phyloP scores from a whole-genome alignment of 805 yeast species.

The Nakazawaea molendinolei region DNA sequence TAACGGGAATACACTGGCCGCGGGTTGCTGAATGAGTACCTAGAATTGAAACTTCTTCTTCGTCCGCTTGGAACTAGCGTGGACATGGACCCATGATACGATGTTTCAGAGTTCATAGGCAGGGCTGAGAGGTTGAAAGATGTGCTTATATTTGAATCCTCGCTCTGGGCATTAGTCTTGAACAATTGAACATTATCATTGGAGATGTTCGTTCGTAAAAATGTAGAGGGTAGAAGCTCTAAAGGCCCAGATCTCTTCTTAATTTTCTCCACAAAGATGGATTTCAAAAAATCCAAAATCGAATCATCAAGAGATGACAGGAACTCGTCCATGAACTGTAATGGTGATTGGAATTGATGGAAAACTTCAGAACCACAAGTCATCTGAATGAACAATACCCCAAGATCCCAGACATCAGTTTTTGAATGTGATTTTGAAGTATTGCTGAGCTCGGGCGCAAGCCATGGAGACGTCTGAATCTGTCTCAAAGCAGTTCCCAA shows the following conservation, averaged over 20 bases:
- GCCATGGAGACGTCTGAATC: constrained; percentile 43
- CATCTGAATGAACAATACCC: constrained; percentile 66
- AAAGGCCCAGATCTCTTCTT: constrained; percentile 76
- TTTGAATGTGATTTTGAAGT: constrained; percentile 56
- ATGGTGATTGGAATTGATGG: constrained; percentile 51
- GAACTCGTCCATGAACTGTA: constrained; percentile 49
- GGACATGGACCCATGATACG: constrained; percentile 12
- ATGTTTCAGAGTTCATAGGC: constrained; percentile 2
- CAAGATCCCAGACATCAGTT: constrained; percentile 92
- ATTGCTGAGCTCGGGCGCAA: constrained; percentile 66
- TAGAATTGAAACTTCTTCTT: constrained; percentile 35
- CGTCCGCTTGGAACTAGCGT: constrained; percentile 21
- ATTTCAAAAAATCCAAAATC: constrained; percentile 57
- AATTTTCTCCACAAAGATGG: constrained; percentile 58
- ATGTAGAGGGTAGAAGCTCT: constrained; percentile 78
- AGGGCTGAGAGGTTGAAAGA: not conserved
- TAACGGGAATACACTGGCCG: constrained; percentile 54
- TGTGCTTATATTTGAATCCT: not conserved
- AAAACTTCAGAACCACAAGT: constrained; percentile 53
- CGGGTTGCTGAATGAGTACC: constrained; percentile 22
- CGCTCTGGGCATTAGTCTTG: not conserved
- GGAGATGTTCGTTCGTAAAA: constrained; percentile 64
- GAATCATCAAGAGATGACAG: constrained; percentile 37
- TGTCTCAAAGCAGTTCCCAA: constrained; percentile 1
- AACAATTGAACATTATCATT: constrained; percentile 2